These are phyloP conservation scores for Tricholoma terreum DNA, from an alignment of 768 basidiomycete genomes.

Conservation along the genomic window DNA sequence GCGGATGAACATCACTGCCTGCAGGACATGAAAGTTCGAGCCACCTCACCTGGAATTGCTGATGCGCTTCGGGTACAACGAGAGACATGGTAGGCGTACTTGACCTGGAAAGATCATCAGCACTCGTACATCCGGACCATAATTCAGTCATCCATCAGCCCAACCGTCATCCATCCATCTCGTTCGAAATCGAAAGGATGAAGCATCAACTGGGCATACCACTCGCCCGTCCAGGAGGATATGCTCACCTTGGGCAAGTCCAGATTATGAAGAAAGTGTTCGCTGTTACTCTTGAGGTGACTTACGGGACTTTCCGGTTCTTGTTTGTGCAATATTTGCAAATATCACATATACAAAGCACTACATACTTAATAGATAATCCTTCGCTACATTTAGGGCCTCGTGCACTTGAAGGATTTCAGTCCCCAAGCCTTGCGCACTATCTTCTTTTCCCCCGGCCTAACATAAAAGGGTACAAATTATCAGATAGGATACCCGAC, in stretches of 20 bases:
- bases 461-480: constrained; percentile 25
- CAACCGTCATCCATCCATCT: constrained; percentile 3
- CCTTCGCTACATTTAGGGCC: constrained; percentile 57
- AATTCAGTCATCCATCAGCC: constrained; percentile 16
- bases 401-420: constrained; percentile 61
- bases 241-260: constrained; percentile 19
- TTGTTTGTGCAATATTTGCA: not conserved
- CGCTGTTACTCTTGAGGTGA: not conserved
- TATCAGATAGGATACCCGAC: not conserved
- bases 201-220: not conserved
- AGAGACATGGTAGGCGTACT: constrained; percentile 73
- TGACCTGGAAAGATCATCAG: constrained; percentile 21
- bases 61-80: constrained; percentile 92
- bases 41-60: constrained; percentile 80
- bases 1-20: constrained; percentile 2
- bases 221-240: not conserved
- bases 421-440: constrained; percentile 83
- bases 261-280: not conserved
- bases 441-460: constrained; percentile 96
- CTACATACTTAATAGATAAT: constrained; percentile 27
- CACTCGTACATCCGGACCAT: constrained; percentile 17
- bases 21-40: not conserved
- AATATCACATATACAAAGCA: not conserved
- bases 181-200: not conserved
- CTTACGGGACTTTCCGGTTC: constrained; percentile 16